Conservation (phyloP, 352 stramenopile species). For the Phytopythium kandeliae region DNA sequence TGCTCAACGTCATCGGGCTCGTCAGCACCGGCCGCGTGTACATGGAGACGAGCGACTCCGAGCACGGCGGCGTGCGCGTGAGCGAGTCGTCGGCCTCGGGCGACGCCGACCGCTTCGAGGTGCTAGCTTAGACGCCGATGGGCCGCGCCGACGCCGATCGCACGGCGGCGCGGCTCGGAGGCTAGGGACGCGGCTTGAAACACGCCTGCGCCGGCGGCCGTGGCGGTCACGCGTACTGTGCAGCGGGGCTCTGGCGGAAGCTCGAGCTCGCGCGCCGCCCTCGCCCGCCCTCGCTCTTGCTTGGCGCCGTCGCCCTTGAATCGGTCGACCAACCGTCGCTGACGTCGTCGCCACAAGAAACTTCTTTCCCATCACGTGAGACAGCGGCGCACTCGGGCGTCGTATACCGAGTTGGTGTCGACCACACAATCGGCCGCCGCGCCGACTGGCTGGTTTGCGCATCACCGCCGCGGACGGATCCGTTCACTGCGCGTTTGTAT, state of each 20-base stretch:
- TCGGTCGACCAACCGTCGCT: too few species aligned
- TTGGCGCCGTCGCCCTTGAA: too few species aligned
- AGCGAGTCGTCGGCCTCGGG: conserved; percentile 51
- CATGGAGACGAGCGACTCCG: conserved; percentile 44
- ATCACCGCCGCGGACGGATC: background rate
- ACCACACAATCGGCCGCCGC: background rate
- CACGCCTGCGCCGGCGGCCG: too few species aligned
- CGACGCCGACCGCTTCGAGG: conserved; percentile 60
- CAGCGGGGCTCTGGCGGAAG: too few species aligned
- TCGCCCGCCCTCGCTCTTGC: too few species aligned
- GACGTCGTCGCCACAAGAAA: conserved; percentile 3
- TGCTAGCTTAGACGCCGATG: conserved; percentile 50
- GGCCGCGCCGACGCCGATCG: too few species aligned
- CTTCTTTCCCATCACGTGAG: background rate
- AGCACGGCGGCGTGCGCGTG: conserved; percentile 49
- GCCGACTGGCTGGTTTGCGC: background rate
- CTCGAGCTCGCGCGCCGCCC: too few species aligned
- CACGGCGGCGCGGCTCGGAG: too few species aligned
- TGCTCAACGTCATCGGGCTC: conserved; percentile 71
- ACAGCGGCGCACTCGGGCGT: background rate
- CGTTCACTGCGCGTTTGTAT: background rate
- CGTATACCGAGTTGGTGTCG: conserved; percentile 1
- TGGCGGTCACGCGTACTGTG: too few species aligned
- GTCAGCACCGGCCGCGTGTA: conserved; percentile 71
- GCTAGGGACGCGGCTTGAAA: too few species aligned